Conservation (phyloP, 805 yeast genomes). For the Priceomyces haplophilus region DNA sequence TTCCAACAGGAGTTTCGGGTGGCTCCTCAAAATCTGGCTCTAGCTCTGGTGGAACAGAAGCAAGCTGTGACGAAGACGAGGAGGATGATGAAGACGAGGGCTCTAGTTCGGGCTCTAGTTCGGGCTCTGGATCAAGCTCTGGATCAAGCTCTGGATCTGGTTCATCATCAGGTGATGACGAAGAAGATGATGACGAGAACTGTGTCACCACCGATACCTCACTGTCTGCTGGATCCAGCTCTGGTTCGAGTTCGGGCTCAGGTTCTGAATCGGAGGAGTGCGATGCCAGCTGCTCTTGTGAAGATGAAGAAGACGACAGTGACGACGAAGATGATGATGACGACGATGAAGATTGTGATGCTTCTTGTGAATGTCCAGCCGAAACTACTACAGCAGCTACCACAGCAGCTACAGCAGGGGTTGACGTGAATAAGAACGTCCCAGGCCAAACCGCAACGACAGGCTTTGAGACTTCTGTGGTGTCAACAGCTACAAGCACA, state of each 20-base stretch:
- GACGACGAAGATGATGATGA: constrained; percentile 7
- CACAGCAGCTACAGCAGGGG: background rate
- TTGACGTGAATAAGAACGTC: background rate
- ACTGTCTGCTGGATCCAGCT: background rate
- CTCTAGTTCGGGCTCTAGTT: background rate
- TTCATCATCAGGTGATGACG: background rate
- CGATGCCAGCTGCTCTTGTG: constrained; percentile 12
- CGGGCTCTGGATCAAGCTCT: constrained; percentile 3
- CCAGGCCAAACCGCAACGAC: background rate
- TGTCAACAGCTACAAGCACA: constrained; percentile 2
- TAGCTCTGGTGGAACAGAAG: background rate
- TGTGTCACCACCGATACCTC: background rate
- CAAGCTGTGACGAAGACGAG: constrained; percentile 2
- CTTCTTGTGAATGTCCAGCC: constrained; percentile 8
- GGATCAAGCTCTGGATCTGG: constrained; percentile 1
- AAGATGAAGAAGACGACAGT: constrained; percentile 12
- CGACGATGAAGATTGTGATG: constrained; percentile 17
- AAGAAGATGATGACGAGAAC: constrained; percentile 4
- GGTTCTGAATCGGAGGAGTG: constrained; percentile 6
- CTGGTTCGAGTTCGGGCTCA: background rate
- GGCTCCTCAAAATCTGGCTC: constrained; percentile 1
- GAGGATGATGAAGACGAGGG: constrained; percentile 3
- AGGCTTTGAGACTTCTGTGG: background rate
- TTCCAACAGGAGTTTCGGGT: background rate
- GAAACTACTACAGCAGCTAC: constrained; percentile 3